phyloP scores from a whole-genome alignment of 306 rosid species.

The Vigna reflexopilosa region DNA sequence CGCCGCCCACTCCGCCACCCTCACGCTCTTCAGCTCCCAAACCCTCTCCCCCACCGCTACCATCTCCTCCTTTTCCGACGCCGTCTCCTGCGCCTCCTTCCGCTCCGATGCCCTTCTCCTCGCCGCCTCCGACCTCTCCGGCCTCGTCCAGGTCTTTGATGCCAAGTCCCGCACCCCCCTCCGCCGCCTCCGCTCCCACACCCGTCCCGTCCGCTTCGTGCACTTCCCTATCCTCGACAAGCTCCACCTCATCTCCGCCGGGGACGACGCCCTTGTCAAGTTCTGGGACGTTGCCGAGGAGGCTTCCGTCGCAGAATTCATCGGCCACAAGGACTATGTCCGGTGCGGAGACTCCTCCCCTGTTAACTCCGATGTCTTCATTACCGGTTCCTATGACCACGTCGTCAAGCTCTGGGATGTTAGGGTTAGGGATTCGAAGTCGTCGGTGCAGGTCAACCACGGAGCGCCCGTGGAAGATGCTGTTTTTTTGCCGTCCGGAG shows the following conservation, averaged over 20 bases:
- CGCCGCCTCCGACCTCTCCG: constrained; percentile 86
- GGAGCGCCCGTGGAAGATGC: constrained; percentile 87
- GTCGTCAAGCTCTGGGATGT: constrained; percentile 87
- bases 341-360: constrained; percentile 91
- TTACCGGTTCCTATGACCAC: constrained; percentile 92
- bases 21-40: constrained; percentile 60
- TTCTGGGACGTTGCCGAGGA: constrained; percentile 83
- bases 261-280: constrained; percentile 82
- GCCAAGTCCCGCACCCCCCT: constrained; percentile 64
- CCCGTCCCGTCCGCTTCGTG: constrained; percentile 80
- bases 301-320: constrained; percentile 47
- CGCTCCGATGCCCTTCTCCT: constrained; percentile 79
- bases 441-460: constrained; percentile 65
- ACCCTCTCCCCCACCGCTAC: constrained; percentile 58
- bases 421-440: constrained; percentile 60
- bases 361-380: constrained; percentile 58
- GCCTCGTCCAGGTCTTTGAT: constrained; percentile 76
- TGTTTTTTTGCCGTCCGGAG: constrained; percentile 74
- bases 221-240: constrained; percentile 69
- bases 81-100: constrained; percentile 74
- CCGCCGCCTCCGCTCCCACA: constrained; percentile 73
- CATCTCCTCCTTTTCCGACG: constrained; percentile 69
- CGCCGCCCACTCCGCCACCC: constrained; percentile 72
- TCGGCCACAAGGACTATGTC: constrained; percentile 84
- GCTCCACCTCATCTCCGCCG: constrained; percentile 87